phyloP scores from a whole-genome alignment of 2,329 filamentous ascomycete genomes.

The Fusarium solani-melongenae region DNA sequence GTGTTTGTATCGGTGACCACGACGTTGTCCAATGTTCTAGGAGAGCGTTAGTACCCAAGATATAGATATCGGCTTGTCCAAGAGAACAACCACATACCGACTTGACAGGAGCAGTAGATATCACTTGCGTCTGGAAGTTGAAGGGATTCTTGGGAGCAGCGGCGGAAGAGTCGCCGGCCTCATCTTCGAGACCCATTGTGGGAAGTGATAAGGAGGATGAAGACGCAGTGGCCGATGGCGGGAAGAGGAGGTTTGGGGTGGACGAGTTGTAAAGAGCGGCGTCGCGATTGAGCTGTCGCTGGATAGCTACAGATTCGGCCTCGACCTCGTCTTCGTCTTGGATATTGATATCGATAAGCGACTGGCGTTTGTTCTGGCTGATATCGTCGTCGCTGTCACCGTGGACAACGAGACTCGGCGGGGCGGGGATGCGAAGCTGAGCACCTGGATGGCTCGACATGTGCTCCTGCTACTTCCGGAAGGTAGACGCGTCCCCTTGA shows the following conservation, averaged over 20 bases:
- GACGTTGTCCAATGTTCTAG: conserved; percentile 88
- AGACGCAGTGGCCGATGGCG: conserved; percentile 18
- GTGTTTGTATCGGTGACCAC: conserved; percentile 98
- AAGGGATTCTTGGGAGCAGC: conserved; percentile 74
- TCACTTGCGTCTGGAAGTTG: conserved; percentile 90
- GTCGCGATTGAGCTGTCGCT: conserved; percentile 30
- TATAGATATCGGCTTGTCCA: background rate
- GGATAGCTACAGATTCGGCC: conserved; percentile 9
- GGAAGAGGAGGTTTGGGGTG: conserved; percentile 32
- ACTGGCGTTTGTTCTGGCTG: conserved; percentile 1
- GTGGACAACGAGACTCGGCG: conserved; percentile 42
- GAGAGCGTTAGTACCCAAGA: conserved; percentile 10
- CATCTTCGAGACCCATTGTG: conserved; percentile 33
- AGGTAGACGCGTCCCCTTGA: conserved; percentile 19
- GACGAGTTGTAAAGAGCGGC: conserved; percentile 28
- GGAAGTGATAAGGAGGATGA: conserved; percentile 29
- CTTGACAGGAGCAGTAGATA: conserved; percentile 80
- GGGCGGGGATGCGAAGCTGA: conserved; percentile 33
- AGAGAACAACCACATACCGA: conserved; percentile 65
- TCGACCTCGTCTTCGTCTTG: conserved; percentile 5
- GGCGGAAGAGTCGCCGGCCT: conserved; percentile 24
- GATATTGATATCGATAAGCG: conserved; percentile 16
- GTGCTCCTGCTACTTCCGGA: conserved; percentile 31
- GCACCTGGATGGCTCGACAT: conserved; percentile 38
- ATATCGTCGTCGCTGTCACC: conserved; percentile 34